A percentile compares a stretch with the other conserved stretches of the same genome.
Conservation (phyloP, 306 rosid species). For the Biancaea sappan region DNA sequence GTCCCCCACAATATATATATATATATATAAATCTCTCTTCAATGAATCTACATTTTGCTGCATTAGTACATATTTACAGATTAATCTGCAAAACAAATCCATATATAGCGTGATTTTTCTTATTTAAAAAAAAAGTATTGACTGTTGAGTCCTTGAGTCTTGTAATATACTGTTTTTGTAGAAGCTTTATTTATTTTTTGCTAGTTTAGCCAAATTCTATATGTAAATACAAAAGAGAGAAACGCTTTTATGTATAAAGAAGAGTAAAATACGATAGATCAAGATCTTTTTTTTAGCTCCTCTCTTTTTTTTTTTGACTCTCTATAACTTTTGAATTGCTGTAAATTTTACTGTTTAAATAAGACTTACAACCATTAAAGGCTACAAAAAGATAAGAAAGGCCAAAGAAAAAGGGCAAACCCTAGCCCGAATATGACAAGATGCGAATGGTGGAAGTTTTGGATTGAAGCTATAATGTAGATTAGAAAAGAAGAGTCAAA, state of each 20-base stretch:
- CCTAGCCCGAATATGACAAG: slow-evolving; percentile 36
- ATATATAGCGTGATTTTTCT: not conserved
- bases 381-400: too few species aligned
- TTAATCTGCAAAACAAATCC: not conserved
- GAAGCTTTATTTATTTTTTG: not conserved
- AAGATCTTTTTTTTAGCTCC: too few species aligned
- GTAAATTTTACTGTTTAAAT: too few species aligned
- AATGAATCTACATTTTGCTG: too few species aligned
- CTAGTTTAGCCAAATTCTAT: slow-evolving; percentile 18
- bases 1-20: not conserved
- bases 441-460: not conserved
- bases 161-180: not conserved
- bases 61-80: too few species aligned
- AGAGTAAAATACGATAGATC: too few species aligned
- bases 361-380: too few species aligned
- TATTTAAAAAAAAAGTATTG: too few species aligned
- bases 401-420: too few species aligned
- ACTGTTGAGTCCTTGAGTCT: slow-evolving; percentile 38
- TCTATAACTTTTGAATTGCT: too few species aligned
- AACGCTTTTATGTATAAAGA: not conserved
- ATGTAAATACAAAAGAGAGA: not conserved
- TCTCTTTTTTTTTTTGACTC: too few species aligned
- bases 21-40: not conserved
- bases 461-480: not conserved
- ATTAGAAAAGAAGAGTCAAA: not conserved